These are phyloP conservation scores for Boletellus ananiceps DNA, from an alignment of 768 basidiomycete species.

Conservation along the genomic window DNA sequence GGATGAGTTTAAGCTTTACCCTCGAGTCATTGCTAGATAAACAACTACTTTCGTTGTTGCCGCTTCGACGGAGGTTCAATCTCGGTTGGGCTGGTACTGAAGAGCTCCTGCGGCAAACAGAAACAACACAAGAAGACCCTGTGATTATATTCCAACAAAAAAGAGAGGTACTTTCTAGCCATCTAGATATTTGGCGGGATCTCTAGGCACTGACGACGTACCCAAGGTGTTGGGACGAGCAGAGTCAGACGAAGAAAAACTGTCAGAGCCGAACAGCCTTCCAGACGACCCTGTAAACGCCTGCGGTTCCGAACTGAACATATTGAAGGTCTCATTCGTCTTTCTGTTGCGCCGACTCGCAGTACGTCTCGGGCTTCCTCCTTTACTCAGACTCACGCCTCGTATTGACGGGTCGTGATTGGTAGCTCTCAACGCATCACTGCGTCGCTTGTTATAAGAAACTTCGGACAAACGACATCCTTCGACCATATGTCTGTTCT, in stretches of 20 bases:
- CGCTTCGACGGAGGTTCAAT: background rate
- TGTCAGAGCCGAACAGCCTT: background rate
- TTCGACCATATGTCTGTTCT: background rate
- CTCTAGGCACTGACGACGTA: background rate
- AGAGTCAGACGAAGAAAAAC: background rate
- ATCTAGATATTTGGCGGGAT: too few species aligned
- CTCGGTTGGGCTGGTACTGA: background rate
- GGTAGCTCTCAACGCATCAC: background rate
- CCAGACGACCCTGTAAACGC: background rate
- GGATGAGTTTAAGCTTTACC: background rate
- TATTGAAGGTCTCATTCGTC: background rate
- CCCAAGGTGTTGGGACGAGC: background rate
- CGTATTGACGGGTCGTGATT: background rate
- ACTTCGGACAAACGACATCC: background rate
- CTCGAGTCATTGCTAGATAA: background rate
- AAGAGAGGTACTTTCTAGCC: background rate
- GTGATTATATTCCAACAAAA: background rate
- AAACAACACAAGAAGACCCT: background rate
- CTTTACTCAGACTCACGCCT: background rate
- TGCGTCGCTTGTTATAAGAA: background rate
- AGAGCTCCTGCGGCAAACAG: background rate
- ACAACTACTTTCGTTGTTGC: background rate
- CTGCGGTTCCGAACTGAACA: background rate
- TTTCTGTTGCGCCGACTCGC: background rate
- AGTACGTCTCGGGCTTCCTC: background rate